Percentiles rank a stretch among this genome's conserved stretches.
These are phyloP conservation scores for Phialophora chinensis DNA, from an alignment of 2,329 filamentous ascomycete genomes.

Conservation along the genomic window DNA sequence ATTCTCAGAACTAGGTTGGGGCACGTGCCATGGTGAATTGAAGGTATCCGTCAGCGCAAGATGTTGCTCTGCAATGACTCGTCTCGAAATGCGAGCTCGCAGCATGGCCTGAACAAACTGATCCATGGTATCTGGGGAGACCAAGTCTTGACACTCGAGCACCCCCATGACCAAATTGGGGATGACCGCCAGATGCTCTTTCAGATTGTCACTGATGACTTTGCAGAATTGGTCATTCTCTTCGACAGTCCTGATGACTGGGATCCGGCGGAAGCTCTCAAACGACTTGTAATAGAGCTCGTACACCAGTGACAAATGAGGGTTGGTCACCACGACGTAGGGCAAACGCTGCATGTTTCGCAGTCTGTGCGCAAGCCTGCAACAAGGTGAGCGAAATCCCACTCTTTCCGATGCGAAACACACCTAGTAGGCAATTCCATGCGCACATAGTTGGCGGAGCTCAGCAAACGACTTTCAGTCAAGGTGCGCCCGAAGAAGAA, in stretches of 20 bases:
- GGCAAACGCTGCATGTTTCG: slow-evolving; percentile 97
- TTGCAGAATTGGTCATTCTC: slow-evolving; percentile 90
- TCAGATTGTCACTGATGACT: slow-evolving; percentile 76
- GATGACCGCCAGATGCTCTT: slow-evolving; percentile 90
- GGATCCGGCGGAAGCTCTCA: slow-evolving; percentile 82
- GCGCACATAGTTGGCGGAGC: slow-evolving; percentile 96
- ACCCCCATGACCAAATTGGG: slow-evolving; percentile 94
- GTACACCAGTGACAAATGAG: slow-evolving; percentile 91
- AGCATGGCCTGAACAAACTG: slow-evolving; percentile 94
- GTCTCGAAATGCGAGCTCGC: slow-evolving; percentile 87
- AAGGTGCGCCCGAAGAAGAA: slow-evolving; percentile 96
- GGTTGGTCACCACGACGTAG: slow-evolving; percentile 95
- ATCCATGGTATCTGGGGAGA: slow-evolving; percentile 82
- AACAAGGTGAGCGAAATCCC: slow-evolving; percentile 7
- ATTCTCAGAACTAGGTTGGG: slow-evolving; percentile 72
- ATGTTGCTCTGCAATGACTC: slow-evolving; percentile 97
- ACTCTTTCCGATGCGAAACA: slow-evolving; percentile 27
- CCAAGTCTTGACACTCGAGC: slow-evolving; percentile 82
- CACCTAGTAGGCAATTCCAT: slow-evolving; percentile 88
- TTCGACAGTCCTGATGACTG: slow-evolving; percentile 81
- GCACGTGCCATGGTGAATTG: slow-evolving; percentile 87
- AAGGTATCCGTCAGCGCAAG: slow-evolving; percentile 94
- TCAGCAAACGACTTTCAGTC: slow-evolving; percentile 85
- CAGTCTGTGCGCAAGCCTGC: slow-evolving; percentile 85
- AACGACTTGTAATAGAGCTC: slow-evolving; percentile 98